These are phyloP conservation scores for Hapsidospora chrysogenum DNA, from an alignment of 495 filamentous ascomycete species.

Conservation along the genomic window DNA sequence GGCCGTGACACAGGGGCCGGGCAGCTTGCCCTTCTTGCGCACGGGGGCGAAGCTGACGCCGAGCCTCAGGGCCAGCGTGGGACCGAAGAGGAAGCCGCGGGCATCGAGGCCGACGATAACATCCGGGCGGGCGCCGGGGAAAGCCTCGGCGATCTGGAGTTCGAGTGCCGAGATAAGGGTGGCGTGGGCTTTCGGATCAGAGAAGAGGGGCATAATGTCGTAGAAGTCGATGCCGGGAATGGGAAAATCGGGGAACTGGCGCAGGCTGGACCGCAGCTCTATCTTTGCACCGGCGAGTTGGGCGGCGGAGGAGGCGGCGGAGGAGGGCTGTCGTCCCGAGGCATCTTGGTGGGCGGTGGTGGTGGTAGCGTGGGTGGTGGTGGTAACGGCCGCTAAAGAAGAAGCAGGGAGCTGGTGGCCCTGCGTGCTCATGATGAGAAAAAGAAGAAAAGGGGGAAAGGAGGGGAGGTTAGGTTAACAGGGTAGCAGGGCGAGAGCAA, in stretches of 20 bases:
- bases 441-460: conserved; percentile 4
- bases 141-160: conserved; percentile 50
- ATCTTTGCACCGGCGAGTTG: conserved; percentile 90
- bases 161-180: conserved; percentile 74
- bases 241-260: conserved; percentile 85
- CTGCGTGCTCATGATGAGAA: conserved; percentile 5
- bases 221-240: conserved; percentile 90
- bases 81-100: conserved; percentile 90
- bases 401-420: conserved; percentile 8
- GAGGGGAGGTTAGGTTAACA: conserved; percentile 3
- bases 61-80: conserved; percentile 69
- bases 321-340: conserved; percentile 39
- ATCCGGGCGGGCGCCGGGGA: conserved; percentile 45
- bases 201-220: conserved; percentile 96
- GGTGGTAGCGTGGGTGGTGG: conserved; percentile 26
- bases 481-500: not conserved
- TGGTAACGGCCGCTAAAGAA: too few species aligned
- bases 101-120: conserved; percentile 88
- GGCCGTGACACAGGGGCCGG: conserved; percentile 70
- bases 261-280: conserved; percentile 36
- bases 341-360: conserved; percentile 27
- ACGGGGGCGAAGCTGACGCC: conserved; percentile 88
- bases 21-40: conserved; percentile 91
- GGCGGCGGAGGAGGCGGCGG: conserved; percentile 57
- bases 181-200: conserved; percentile 54